These are phyloP conservation scores for Epichloe baconii DNA, from an alignment of 2,329 filamentous ascomycete species.

Conservation along the genomic window DNA sequence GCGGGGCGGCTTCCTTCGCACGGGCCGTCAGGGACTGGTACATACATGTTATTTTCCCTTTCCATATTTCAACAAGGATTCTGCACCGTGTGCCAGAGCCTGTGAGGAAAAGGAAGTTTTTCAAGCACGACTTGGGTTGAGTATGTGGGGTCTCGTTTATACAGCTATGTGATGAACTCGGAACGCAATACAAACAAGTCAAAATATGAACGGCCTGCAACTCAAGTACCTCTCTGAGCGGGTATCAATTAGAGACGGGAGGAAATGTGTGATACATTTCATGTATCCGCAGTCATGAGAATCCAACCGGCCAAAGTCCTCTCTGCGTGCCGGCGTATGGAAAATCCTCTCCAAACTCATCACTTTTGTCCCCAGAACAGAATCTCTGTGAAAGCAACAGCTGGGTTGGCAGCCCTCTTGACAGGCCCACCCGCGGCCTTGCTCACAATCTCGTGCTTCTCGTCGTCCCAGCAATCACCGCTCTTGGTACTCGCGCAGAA, in stretches of 20 bases:
- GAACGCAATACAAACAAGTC: too few species aligned
- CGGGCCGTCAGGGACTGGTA: too few species aligned
- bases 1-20: too few species aligned
- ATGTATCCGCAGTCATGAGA: neutral
- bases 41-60: too few species aligned
- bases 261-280: too few species aligned
- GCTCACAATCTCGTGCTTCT: constrained; percentile 2
- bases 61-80: too few species aligned
- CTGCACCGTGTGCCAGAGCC: too few species aligned
- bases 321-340: too few species aligned
- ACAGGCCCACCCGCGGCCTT: neutral
- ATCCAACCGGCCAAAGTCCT: neutral
- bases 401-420: neutral
- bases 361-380: neutral
- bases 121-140: too few species aligned
- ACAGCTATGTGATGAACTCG: too few species aligned
- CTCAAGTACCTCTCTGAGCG: neutral
- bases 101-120: too few species aligned
- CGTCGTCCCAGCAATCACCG: constrained; percentile 9
- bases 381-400: neutral
- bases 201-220: neutral
- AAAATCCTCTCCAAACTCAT: neutral
- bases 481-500: constrained; percentile 6
- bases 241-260: neutral
- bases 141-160: too few species aligned